These are phyloP conservation scores for Sinapis alba DNA, from an alignment of 441 rosid species.

Conservation along the genomic window DNA sequence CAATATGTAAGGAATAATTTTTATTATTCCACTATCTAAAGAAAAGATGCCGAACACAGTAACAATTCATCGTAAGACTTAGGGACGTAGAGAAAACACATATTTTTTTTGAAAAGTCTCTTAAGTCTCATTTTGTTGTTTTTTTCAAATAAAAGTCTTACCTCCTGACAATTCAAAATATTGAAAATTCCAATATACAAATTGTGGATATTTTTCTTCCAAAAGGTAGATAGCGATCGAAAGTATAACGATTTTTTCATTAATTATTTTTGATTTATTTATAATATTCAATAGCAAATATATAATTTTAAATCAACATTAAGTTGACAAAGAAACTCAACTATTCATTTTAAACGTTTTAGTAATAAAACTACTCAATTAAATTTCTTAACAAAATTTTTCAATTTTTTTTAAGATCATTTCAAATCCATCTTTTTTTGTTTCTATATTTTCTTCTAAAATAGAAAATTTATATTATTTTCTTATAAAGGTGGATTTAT, in stretches of 20 bases:
- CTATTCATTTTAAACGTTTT: not conserved
- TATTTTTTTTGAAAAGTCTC: no score
- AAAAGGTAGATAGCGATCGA: not conserved
- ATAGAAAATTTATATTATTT: no score
- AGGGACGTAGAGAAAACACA: not conserved
- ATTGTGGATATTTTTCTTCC: not conserved
- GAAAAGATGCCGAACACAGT: not conserved
- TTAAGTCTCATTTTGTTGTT: not conserved
- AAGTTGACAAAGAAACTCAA: not conserved
- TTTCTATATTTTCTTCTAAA: no score
- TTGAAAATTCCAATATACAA: not conserved
- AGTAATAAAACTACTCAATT: not conserved
- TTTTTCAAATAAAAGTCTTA: not conserved
- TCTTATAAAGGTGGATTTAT: no score
- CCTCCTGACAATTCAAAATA: not conserved
- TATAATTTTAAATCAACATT: not conserved
- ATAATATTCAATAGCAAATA: not conserved
- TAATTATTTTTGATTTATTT: not conserved
- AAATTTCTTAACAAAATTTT: not conserved
- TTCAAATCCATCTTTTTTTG: no score
- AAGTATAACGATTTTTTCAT: not conserved
- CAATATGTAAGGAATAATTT: not conserved
- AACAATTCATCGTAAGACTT: not conserved
- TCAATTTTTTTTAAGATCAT: not conserved
- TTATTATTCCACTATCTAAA: not conserved